Conservation (phyloP, 2,329 filamentous ascomycete species). For the Zymoseptoria ardabiliae region DNA sequence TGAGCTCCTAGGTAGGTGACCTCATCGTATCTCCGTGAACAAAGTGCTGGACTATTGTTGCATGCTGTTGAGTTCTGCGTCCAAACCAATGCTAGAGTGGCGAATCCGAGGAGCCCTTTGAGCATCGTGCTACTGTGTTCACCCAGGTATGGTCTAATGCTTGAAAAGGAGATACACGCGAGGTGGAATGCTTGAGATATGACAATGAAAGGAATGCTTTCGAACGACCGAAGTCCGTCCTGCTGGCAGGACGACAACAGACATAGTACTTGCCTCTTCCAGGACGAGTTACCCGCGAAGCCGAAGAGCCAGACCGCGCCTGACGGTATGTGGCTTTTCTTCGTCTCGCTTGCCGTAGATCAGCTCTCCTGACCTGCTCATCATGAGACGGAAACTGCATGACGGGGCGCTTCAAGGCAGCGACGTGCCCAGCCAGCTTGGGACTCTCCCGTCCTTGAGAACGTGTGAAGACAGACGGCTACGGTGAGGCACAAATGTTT, state of each 20-base stretch:
- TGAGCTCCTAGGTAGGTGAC: slow-evolving; percentile 58
- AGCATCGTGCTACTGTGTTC: neutral
- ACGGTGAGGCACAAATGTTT: no score
- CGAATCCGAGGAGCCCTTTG: neutral
- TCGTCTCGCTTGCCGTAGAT: neutral
- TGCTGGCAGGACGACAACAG: neutral
- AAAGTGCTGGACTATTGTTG: slow-evolving; percentile 53
- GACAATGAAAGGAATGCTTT: neutral
- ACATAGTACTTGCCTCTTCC: neutral
- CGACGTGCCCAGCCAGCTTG: no score
- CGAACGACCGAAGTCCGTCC: neutral
- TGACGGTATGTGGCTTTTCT: neutral
- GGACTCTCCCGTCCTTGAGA: no score
- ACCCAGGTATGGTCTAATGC: neutral
- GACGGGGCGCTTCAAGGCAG: no score
- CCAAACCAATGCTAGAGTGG: slow-evolving; percentile 8
- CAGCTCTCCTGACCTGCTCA: no score
- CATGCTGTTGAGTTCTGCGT: slow-evolving; percentile 32
- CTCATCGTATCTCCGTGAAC: slow-evolving; percentile 51
- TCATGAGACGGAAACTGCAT: no score
- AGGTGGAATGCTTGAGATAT: neutral
- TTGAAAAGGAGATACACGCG: neutral
- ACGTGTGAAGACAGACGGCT: no score
- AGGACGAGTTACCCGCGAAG: neutral
- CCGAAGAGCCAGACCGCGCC: neutral